These are phyloP conservation scores for Trichoderma atroviride DNA, from an alignment of 2,329 filamentous ascomycete species.

Conservation along the genomic window DNA sequence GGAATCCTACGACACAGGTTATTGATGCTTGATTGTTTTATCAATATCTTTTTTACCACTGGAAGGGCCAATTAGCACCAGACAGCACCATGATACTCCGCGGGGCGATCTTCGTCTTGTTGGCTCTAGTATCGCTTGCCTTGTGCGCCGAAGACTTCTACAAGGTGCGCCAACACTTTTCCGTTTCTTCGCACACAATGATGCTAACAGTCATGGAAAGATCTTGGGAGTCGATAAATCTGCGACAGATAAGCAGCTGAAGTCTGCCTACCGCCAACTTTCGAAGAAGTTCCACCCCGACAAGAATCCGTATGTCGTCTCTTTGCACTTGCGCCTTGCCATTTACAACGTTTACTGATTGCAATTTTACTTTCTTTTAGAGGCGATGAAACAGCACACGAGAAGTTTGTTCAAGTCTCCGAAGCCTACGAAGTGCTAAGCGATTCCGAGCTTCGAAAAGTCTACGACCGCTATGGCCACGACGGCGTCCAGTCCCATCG, in stretches of 20 bases:
- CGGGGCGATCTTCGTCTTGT: constrained; percentile 54
- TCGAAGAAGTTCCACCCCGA: constrained; percentile 97
- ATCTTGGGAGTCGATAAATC: constrained; percentile 78
- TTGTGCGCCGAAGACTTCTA: constrained; percentile 74
- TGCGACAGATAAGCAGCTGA: constrained; percentile 85
- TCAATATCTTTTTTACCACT: neutral
- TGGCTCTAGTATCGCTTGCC: constrained; percentile 57
- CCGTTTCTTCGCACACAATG: neutral
- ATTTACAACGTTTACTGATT: neutral
- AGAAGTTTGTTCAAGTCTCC: constrained; percentile 91
- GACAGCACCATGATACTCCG: constrained; percentile 54
- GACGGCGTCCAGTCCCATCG: constrained; percentile 86
- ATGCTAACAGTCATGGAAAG: constrained; percentile 44
- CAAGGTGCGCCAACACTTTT: constrained; percentile 55
- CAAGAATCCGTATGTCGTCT: constrained; percentile 81
- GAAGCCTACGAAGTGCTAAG: constrained; percentile 94
- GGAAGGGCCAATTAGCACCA: constrained; percentile 12
- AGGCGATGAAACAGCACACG: constrained; percentile 74
- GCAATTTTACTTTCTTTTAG: constrained; percentile 45
- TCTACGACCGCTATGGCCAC: constrained; percentile 94
- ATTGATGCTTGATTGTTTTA: neutral
- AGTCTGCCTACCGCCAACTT: constrained; percentile 86
- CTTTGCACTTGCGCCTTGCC: neutral
- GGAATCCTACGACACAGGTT: neutral
- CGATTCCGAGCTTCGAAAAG: constrained; percentile 74